Percentiles rank a stretch among this genome's conserved stretches.
These are phyloP conservation scores for Noccaea bulbosa DNA, from an alignment of 345 rosid genomes.

Conservation along the genomic window DNA sequence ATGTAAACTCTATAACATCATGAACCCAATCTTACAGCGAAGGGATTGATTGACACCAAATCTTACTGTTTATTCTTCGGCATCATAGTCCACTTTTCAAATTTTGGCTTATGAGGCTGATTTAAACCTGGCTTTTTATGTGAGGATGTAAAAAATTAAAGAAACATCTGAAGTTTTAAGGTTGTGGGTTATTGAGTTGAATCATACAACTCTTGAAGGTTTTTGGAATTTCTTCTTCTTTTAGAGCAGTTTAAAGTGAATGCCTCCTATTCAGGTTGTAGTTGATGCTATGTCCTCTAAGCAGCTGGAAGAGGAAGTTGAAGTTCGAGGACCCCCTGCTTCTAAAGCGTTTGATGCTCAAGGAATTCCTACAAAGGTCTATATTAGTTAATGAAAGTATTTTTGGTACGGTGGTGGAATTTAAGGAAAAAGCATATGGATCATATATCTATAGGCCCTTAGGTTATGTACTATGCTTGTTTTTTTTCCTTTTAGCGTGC, in stretches of 20 bases:
- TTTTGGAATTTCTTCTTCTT: constrained; percentile 5
- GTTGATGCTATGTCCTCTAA: constrained; percentile 65
- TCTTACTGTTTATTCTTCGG: constrained; percentile 9
- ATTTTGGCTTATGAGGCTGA: background rate
- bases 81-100: constrained; percentile 12
- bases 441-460: background rate
- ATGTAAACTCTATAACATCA: constrained; percentile 15
- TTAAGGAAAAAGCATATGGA: constrained; percentile 17
- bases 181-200: constrained; percentile 19
- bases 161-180: constrained; percentile 10
- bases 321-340: constrained; percentile 94
- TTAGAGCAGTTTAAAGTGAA: constrained; percentile 22
- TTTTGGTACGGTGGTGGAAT: constrained; percentile 16
- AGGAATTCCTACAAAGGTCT: constrained; percentile 95
- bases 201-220: constrained; percentile 18
- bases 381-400: constrained; percentile 25
- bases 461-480: constrained; percentile 17
- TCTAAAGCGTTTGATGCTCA: constrained; percentile 86
- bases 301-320: constrained; percentile 80
- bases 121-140: constrained; percentile 4
- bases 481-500: background rate
- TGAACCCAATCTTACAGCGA: constrained; percentile 19
- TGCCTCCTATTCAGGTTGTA: constrained; percentile 54
- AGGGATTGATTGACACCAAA: constrained; percentile 23
- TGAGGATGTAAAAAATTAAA: constrained; percentile 23